Evolutionary conservation across 2,329 filamentous ascomycete genomes (phyloP).

Genomic region (Aspergillus intermedius): DNA sequence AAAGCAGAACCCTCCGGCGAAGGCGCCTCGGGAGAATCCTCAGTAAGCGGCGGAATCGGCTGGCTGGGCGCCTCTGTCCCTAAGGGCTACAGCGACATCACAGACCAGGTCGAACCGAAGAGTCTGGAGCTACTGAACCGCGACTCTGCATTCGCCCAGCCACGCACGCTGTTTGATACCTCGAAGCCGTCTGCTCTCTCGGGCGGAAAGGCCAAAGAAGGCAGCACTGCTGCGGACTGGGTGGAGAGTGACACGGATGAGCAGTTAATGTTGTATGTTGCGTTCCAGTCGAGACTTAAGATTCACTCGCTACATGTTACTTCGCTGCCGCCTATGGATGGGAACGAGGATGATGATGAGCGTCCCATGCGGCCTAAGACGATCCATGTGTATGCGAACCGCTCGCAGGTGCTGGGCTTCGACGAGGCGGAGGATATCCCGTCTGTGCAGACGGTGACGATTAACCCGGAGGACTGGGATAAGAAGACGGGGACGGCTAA

Average conservation of each 20-base stretch:
- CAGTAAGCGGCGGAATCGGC: constrained; percentile 33
- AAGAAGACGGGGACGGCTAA: constrained; percentile 62
- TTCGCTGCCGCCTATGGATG: constrained; percentile 57
- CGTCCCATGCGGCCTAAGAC: constrained; percentile 72
- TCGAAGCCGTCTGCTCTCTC: constrained; percentile 59
- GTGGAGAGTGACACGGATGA: constrained; percentile 96
- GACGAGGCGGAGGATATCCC: constrained; percentile 85
- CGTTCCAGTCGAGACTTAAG: constrained; percentile 82
- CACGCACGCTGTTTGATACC: constrained; percentile 65
- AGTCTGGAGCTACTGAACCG: constrained; percentile 84
- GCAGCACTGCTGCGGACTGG: constrained; percentile 63
- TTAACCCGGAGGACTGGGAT: constrained; percentile 76
- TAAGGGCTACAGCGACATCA: constrained; percentile 76
- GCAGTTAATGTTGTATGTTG: constrained; percentile 87
- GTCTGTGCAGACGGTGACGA: constrained; percentile 70
- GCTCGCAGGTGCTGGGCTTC: constrained; percentile 84
- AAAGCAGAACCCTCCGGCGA: constrained; percentile 39
- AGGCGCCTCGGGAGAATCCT: constrained; percentile 32
- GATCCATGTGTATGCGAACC: constrained; percentile 81
- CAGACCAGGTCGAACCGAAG: constrained; percentile 69
- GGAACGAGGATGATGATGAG: constrained; percentile 59
- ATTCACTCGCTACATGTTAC: constrained; percentile 84
- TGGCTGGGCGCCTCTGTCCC: constrained; percentile 75
- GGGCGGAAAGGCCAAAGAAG: constrained; percentile 44
- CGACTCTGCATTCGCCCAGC: constrained; percentile 67